A percentile compares a stretch with the other conserved stretches of the same genome.
Evolutionary conservation across 2,329 filamentous ascomycete species (phyloP).

Genomic region (Paramyrothecium sp.): DNA sequence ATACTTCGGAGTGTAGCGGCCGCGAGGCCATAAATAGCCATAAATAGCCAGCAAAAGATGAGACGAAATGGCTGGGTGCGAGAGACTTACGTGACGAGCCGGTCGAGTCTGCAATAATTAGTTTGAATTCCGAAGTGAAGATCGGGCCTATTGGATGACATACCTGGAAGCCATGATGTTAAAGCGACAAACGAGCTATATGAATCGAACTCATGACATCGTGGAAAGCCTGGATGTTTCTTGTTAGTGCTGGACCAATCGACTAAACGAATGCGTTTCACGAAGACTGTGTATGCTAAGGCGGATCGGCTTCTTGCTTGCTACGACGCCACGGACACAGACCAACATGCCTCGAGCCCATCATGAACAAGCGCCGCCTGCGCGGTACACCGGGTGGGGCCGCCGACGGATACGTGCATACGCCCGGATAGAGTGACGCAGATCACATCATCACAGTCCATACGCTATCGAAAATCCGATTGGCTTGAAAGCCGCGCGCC

Average conservation of each 20-base stretch:
- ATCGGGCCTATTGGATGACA: constrained; percentile 13
- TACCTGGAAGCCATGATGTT: constrained; percentile 58
- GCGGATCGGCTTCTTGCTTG: too few relatives aligned
- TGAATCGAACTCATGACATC: constrained; percentile 19
- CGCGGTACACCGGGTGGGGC: background rate
- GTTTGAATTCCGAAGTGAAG: constrained; percentile 8
- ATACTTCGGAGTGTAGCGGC: too few relatives aligned
- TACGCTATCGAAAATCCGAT: background rate
- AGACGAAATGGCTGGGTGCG: background rate
- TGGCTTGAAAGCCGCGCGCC: background rate
- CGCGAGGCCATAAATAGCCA: background rate
- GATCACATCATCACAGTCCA: constrained; percentile 1
- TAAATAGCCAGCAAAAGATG: background rate
- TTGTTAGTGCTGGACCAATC: constrained; percentile 10
- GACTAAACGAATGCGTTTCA: background rate
- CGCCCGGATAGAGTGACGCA: constrained; percentile 1
- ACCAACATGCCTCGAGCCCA: too few relatives aligned
- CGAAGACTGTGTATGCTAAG: background rate
- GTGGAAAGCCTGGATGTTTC: background rate
- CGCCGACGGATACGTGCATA: background rate
- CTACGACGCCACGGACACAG: too few relatives aligned
- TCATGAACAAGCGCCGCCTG: too few relatives aligned
- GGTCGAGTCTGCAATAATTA: constrained; percentile 63
- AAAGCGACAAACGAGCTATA: constrained; percentile 2
- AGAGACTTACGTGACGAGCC: constrained; percentile 77